Evolutionary conservation across 2,329 filamentous ascomycete genomes (phyloP).

Genomic region (Cladosporium sphaerospermum): DNA sequence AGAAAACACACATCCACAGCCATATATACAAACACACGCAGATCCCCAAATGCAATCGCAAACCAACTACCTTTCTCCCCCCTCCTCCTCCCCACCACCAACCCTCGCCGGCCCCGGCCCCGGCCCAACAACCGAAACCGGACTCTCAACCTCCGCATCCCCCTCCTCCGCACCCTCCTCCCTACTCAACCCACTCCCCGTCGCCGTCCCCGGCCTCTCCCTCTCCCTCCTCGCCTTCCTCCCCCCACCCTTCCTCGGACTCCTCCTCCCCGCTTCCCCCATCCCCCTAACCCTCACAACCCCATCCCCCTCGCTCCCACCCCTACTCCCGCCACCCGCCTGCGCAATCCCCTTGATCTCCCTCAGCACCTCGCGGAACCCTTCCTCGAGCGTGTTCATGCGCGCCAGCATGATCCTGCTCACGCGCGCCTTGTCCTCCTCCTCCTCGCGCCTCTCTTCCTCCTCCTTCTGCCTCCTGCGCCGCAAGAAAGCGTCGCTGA

Average conservation of each 20-base stretch:
- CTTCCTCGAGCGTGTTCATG: conserved; percentile 90
- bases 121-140: conserved; percentile 8
- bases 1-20: too few species aligned
- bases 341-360: conserved; percentile 30
- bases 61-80: conserved; percentile 1
- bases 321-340: conserved; percentile 16
- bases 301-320: conserved; percentile 23
- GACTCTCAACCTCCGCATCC: background rate
- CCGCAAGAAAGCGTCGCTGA: conserved; percentile 45
- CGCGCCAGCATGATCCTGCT: conserved; percentile 74
- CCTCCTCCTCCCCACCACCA: conserved; percentile 1
- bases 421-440: conserved; percentile 64
- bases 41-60: too few species aligned
- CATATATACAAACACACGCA: too few species aligned
- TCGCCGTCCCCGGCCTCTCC: conserved; percentile 15
- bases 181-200: conserved; percentile 6
- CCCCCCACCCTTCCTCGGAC: conserved; percentile 21
- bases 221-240: conserved; percentile 18
- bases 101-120: conserved; percentile 9
- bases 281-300: conserved; percentile 1
- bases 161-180: background rate
- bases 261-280: conserved; percentile 18
- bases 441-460: conserved; percentile 33
- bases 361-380: conserved; percentile 63
- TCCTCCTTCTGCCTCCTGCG: conserved; percentile 30